phyloP scores from a whole-genome alignment of 2,329 filamentous ascomycete species.

The Aspergillus awamori region DNA sequence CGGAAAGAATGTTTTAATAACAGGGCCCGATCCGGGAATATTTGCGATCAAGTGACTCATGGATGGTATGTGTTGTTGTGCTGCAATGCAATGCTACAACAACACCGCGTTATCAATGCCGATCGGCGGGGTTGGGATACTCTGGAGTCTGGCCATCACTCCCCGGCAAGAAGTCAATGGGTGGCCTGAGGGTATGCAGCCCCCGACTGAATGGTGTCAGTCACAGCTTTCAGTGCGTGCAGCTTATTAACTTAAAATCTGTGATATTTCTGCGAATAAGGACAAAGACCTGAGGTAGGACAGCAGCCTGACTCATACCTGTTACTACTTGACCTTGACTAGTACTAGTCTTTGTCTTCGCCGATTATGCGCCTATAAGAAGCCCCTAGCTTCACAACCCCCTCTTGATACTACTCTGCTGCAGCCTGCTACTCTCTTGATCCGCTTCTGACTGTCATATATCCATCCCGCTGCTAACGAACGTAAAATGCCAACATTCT shows the following conservation, averaged over 20 bases:
- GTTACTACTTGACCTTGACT: neutral
- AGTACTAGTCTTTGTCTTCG: neutral
- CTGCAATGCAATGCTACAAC: neutral
- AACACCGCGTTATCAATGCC: neutral
- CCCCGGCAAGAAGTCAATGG: neutral
- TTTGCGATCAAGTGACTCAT: neutral
- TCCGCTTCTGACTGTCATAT: neutral
- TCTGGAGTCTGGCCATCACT: neutral
- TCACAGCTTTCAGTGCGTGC: neutral
- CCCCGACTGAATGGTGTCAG: neutral
- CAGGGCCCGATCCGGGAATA: neutral
- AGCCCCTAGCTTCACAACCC: neutral
- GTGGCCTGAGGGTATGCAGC: neutral
- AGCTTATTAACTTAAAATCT: neutral
- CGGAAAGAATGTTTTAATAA: neutral
- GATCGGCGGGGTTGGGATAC: neutral
- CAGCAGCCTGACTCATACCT: neutral
- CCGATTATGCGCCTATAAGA: neutral
- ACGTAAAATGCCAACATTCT: constrained; percentile 62
- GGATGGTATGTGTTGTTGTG: neutral
- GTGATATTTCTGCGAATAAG: neutral
- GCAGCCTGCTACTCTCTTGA: neutral
- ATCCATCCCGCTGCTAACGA: neutral
- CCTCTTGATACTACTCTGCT: neutral
- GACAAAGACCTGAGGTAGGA: neutral